Conservation (phyloP, 2,329 filamentous ascomycete genomes). For the Scedosporium boydii region DNA sequence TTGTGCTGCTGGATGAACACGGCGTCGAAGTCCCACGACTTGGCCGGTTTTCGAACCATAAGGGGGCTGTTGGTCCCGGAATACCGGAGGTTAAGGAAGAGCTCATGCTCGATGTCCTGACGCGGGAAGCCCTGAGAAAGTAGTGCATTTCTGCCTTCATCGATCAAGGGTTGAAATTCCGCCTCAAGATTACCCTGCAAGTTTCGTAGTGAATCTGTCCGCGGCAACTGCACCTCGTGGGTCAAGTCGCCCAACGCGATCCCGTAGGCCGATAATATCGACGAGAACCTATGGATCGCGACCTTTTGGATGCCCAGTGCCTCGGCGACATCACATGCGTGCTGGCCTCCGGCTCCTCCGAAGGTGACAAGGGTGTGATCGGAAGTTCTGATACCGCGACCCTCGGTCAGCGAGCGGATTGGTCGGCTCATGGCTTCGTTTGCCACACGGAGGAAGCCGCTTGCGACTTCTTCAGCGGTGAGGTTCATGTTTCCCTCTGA, state of each 20-base stretch:
- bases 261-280: conserved; percentile 35
- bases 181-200: conserved; percentile 13
- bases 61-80: conserved; percentile 15
- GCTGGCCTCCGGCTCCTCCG: conserved; percentile 21
- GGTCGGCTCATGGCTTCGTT: conserved; percentile 69
- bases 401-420: conserved; percentile 33
- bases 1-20: conserved; percentile 62
- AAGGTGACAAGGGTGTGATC: conserved; percentile 26
- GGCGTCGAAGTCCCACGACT: conserved; percentile 47
- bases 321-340: conserved; percentile 31
- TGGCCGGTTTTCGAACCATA: conserved; percentile 25
- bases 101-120: conserved; percentile 30
- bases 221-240: conserved; percentile 26
- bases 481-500: conserved; percentile 19
- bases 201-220: conserved; percentile 8
- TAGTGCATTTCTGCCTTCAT: neutral
- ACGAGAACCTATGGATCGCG: conserved; percentile 34
- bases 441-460: conserved; percentile 65
- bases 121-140: conserved; percentile 28
- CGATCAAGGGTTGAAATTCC: conserved; percentile 41
- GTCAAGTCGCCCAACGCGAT: conserved; percentile 35
- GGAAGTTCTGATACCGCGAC: conserved; percentile 23
- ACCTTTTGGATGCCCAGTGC: conserved; percentile 31
- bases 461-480: conserved; percentile 31
- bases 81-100: conserved; percentile 35